Conservation (phyloP, 2,329 filamentous ascomycete genomes). For the Aspergillus floridensis region DNA sequence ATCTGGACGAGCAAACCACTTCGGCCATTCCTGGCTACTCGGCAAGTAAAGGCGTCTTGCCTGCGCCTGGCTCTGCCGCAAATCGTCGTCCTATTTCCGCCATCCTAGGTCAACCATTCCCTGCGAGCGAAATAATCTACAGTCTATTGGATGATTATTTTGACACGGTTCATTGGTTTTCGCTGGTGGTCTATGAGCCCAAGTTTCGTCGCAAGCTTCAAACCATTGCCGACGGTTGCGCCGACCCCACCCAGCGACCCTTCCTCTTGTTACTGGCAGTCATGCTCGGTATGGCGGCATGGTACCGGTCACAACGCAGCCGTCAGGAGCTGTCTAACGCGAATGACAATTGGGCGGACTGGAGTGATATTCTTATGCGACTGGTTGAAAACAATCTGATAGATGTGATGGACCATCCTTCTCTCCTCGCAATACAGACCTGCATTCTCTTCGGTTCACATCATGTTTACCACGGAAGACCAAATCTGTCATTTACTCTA, state of each 20-base stretch:
- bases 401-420: slow-evolving; percentile 44
- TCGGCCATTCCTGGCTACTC: slow-evolving; percentile 38
- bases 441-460: slow-evolving; percentile 43
- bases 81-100: slow-evolving; percentile 25
- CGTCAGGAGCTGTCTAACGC: slow-evolving; percentile 14
- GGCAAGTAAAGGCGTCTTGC: slow-evolving; percentile 6
- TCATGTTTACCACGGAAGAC: slow-evolving; percentile 44
- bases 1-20: slow-evolving; percentile 30
- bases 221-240: slow-evolving; percentile 34
- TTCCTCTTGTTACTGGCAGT: slow-evolving; percentile 40
- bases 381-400: slow-evolving; percentile 35
- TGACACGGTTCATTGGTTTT: slow-evolving; percentile 46
- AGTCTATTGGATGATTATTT: slow-evolving; percentile 43
- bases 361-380: slow-evolving; percentile 18
- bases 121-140: slow-evolving; percentile 28
- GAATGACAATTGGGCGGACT: slow-evolving; percentile 13
- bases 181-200: slow-evolving; percentile 44
- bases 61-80: neutral
- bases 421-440: slow-evolving; percentile 37
- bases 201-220: slow-evolving; percentile 37
- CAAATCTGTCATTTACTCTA: slow-evolving; percentile 40
- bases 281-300: slow-evolving; percentile 40
- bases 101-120: slow-evolving; percentile 30
- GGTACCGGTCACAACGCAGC: slow-evolving; percentile 35
- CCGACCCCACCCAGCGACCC: slow-evolving; percentile 32